Evolutionary conservation across 208 protist genomes (phyloP), one percentile per base, ranked within the genome.

Genomic region (Leishmania turanica): DNA sequence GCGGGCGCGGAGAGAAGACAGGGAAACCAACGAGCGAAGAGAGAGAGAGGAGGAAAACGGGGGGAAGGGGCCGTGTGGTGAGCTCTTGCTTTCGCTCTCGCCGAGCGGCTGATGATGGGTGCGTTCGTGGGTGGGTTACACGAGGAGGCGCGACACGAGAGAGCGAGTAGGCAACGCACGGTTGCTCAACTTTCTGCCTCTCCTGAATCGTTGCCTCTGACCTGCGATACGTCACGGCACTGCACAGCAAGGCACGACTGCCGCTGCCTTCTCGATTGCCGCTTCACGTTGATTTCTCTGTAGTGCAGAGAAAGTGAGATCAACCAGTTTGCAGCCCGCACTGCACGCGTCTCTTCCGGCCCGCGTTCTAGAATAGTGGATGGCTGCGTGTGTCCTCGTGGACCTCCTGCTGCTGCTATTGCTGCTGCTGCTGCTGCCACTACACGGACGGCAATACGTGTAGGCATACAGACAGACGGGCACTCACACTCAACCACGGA

Each of bases 371-470:
- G 21, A 21, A 54, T 54, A 31, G 54, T 81, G 51, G 9, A 15
- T 82, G 24, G 13, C 42, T 73, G 42, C 31, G 69, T 4, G 27
- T 49, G 27, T 49, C 45, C 27, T 88, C 51, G 69, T 77, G n/a
- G 1, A 37, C 7, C 68, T 69, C 77, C 66, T 37, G 3, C 15
- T 27, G 65, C 65, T 34, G 49, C 27, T 37, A 49, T 49, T 60
- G 71, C 27, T 40, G 3, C 15, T 27, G 65, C 65, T 37, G 49
- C 27, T 62, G 71, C 27, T 42, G 24, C 47, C 53, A 77, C 54
- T 80, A 64, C 62, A 82, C 84, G 84, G 80, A 88, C 80, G 84
- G 84, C 84, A 82, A 82, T 82, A 85, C 77, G 84, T 79, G 80
- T 73, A 82, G 66, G 58, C 37, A 37, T 13, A 19, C 69, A 24